Conservation (phyloP, 208 protist species). For the Leishmania arabica region DNA sequence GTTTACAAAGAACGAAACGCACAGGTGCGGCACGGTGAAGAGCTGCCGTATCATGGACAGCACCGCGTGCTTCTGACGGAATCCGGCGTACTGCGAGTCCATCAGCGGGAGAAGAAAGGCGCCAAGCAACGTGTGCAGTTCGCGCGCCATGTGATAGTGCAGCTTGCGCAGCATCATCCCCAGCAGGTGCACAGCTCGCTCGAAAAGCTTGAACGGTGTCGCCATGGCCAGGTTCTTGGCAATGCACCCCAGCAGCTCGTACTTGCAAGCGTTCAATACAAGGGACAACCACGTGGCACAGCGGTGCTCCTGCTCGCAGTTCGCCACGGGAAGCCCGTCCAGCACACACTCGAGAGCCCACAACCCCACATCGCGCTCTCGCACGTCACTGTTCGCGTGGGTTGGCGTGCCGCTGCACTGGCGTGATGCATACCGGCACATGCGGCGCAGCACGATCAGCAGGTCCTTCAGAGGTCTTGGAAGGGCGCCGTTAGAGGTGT, state of each 20-base stretch:
- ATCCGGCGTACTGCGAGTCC: slow-evolving; percentile 53
- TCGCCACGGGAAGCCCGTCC: slow-evolving; percentile 61
- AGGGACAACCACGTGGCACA: slow-evolving; percentile 73
- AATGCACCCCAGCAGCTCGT: slow-evolving; percentile 65
- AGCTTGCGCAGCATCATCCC: slow-evolving; percentile 61
- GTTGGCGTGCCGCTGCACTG: slow-evolving; percentile 44
- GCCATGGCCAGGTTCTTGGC: slow-evolving; percentile 54
- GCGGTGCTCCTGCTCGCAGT: slow-evolving; percentile 65
- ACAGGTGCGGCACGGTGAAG: slow-evolving; percentile 63
- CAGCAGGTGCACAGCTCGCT: slow-evolving; percentile 53
- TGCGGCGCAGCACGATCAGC: slow-evolving; percentile 54
- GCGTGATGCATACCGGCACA: slow-evolving; percentile 47
- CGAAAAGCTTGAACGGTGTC: slow-evolving; percentile 65
- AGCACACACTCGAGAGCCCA: slow-evolving; percentile 62
- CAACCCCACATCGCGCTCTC: slow-evolving; percentile 55
- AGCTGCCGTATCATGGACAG: slow-evolving; percentile 70
- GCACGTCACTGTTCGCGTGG: slow-evolving; percentile 49
- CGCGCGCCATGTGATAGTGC: slow-evolving; percentile 71
- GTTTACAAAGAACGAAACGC: slow-evolving; percentile 85
- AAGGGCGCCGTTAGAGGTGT: slow-evolving; percentile 30
- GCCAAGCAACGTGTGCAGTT: slow-evolving; percentile 70
- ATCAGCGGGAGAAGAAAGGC: slow-evolving; percentile 72
- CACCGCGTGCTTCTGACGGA: slow-evolving; percentile 84
- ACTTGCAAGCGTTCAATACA: slow-evolving; percentile 57
- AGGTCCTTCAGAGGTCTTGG: slow-evolving; percentile 62